Base-by-base conservation (phyloP, 192 early-diverging fungal genomes). In the Coemansia javaensis region DNA sequence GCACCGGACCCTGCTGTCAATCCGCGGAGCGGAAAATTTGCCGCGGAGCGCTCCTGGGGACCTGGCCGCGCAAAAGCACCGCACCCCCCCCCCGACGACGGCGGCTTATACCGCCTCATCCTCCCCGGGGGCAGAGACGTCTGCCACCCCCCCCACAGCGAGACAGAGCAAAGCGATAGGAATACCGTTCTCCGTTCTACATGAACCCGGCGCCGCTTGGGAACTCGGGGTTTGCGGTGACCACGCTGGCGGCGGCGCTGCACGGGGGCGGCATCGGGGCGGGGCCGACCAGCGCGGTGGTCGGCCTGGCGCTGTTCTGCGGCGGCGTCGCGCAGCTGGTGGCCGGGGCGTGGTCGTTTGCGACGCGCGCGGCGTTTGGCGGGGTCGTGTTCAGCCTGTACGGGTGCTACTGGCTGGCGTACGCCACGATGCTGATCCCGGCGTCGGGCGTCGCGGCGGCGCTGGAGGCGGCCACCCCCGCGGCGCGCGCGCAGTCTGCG, bases 381-480 rank as follows among this genome's bases (percentile, higher is more conserved):
- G 65, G 58, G 0, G 52, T 61, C 2, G 58, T 68, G 2, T 68
- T 68, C 16, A 68, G 53, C 0, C 60, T 58, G n/a, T 68, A 61
- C 27, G 74, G 77, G 20, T 68, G 75, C 45, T 81, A 77, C 63
- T 75, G 79, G 79, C 63, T 81, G 42, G 66, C 71, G 8, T 77
- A 77, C 32, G 68, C 78, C 4, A 73, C 78, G 2, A 50, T 54
- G 15, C 44, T 77, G 25, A 75, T 80, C 24, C 78, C 78, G 14
- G 62, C 46, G 4, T 80, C 77, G 37, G 78, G 78, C 31, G 66
- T 80, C 23, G 39, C 66, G 5, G 70, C 57, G 15, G 59, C 52
- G 1, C 70, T 68, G 32, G 32, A 50, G 41, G 56, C 40, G 0
- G 44, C 71, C 22, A 59, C 47, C 20, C 50, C 65, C 9, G 53